These are phyloP conservation scores for Boletus sensibilis DNA, from an alignment of 768 basidiomycete genomes.

Conservation along the genomic window DNA sequence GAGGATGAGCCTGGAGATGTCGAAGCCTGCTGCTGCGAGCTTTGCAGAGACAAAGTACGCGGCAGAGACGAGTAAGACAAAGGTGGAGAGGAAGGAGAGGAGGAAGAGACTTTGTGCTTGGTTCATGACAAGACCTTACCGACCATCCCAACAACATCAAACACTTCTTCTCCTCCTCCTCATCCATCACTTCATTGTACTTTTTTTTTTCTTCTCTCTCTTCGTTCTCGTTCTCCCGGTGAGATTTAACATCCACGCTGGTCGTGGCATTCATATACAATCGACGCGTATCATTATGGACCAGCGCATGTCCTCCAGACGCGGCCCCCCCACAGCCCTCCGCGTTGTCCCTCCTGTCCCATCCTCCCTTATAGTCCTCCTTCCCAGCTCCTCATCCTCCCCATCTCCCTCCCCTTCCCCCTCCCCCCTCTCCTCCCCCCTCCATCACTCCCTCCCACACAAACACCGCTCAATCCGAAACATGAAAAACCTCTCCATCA, in stretches of 20 bases:
- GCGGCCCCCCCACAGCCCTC: constrained; percentile 44
- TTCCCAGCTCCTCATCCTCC: not conserved
- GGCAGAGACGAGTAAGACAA: constrained; percentile 46
- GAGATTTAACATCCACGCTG: constrained; percentile 33
- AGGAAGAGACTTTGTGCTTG: constrained; percentile 55
- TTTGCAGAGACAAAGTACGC: constrained; percentile 40
- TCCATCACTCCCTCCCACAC: constrained; percentile 33
- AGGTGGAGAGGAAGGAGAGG: constrained; percentile 47
- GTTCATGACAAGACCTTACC: too few species aligned
- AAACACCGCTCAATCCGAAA: constrained; percentile 54
- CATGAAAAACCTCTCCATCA: constrained; percentile 75
- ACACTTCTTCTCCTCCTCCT: constrained; percentile 3
- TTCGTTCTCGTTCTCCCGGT: constrained; percentile 14
- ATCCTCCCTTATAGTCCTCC: constrained; percentile 44
- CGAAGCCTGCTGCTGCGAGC: constrained; percentile 56
- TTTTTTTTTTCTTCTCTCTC: not conserved
- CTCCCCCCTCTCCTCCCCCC: not conserved
- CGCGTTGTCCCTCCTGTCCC: constrained; percentile 50
- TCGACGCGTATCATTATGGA: constrained; percentile 18
- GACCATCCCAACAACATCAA: constrained; percentile 3
- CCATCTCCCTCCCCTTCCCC: not conserved
- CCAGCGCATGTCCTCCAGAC: constrained; percentile 29
- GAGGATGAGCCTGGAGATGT: constrained; percentile 59
- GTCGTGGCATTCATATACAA: constrained; percentile 34
- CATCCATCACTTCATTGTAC: not conserved